These are phyloP conservation scores for Biancaea sappan DNA, from an alignment of 306 rosid genomes.

Conservation along the genomic window DNA sequence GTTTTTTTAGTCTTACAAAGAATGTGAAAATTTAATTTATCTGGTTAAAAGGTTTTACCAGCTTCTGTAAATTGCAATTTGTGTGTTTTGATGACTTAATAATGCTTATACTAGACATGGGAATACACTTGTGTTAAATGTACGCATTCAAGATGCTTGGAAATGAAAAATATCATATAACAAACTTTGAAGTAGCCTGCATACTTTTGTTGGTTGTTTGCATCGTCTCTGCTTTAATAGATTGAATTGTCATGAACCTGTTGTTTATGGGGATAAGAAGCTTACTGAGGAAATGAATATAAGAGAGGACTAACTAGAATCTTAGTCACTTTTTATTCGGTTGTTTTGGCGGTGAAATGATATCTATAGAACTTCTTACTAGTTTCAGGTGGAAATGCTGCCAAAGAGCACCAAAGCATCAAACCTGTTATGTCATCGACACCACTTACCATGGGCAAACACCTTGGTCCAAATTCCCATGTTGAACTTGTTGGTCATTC, in stretches of 20 bases:
- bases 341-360: neutral
- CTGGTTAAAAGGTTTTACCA: neutral
- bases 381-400: conserved; percentile 50
- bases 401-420: conserved; percentile 43
- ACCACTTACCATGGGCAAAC: conserved; percentile 50
- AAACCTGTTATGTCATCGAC: conserved; percentile 43
- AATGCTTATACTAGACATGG: neutral
- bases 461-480: conserved; percentile 50
- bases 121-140: neutral
- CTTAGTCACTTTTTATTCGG: neutral
- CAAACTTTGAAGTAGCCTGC: neutral
- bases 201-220: conserved; percentile 13
- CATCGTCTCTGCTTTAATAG: neutral
- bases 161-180: neutral
- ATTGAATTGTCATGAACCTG: conserved; percentile 6
- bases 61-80: neutral
- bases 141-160: neutral
- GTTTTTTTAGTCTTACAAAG: too few relatives aligned
- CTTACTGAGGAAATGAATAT: neutral
- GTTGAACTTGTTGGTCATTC: conserved; percentile 75
- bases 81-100: neutral
- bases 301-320: neutral
- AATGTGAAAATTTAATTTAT: neutral
- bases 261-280: neutral
- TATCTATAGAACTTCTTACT: conserved; percentile 9